Conservation (phyloP, 2,329 filamentous ascomycete species). For the Chrysoporthe deuterocubensis region DNA sequence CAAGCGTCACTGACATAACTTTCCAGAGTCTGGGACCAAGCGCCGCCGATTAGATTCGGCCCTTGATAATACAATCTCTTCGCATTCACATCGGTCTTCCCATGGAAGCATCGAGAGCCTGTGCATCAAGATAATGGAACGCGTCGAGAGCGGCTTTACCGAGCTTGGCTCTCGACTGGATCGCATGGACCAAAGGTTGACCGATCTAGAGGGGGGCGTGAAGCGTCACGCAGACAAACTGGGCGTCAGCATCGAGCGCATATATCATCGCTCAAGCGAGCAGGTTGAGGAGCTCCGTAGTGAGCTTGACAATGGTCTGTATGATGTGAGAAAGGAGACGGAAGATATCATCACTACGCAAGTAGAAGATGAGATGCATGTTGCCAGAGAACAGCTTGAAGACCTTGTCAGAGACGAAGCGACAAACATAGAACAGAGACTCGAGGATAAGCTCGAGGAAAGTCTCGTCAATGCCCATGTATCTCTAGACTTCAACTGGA, state of each 20-base stretch:
- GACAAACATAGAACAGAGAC: constrained; percentile 8
- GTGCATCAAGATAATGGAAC: constrained; percentile 14
- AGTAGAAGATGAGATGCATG: constrained; percentile 20
- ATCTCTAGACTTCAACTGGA: constrained; percentile 19
- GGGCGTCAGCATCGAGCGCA: background rate
- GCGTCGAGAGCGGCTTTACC: constrained; percentile 13
- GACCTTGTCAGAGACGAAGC: constrained; percentile 18
- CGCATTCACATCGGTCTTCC: constrained; percentile 1
- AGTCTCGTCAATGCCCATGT: constrained; percentile 12
- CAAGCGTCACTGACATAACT: background rate
- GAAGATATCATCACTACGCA: constrained; percentile 15
- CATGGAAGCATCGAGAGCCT: background rate
- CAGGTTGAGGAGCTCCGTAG: constrained; percentile 12
- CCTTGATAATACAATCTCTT: background rate
- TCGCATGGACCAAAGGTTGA: constrained; percentile 16
- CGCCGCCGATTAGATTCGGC: constrained; percentile 12
- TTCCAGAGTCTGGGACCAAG: constrained; percentile 15
- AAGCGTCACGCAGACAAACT: constrained; percentile 10
- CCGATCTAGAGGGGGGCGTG: constrained; percentile 12
- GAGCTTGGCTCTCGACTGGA: constrained; percentile 16
- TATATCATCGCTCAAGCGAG: constrained; percentile 15
- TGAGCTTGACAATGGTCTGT: constrained; percentile 17
- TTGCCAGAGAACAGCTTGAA: constrained; percentile 15
- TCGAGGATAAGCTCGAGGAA: constrained; percentile 11
- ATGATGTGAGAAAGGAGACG: constrained; percentile 19